Base-by-base conservation (phyloP, 768 basidiomycete genomes). In the Ramaria rubella region DNA sequence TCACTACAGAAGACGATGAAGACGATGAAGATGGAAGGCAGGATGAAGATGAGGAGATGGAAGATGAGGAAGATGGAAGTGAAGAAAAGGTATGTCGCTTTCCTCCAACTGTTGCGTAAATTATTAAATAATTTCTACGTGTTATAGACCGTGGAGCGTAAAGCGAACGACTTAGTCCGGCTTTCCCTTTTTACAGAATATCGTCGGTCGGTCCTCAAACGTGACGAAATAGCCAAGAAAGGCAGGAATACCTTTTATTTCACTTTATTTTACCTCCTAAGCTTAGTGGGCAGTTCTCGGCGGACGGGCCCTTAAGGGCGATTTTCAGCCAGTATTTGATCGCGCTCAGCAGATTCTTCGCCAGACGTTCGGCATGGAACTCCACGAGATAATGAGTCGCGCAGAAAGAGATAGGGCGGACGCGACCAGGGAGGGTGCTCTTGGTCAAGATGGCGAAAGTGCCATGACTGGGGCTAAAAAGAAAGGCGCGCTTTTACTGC, bases 211-310 rank as follows among this genome's bases (percentile, higher is more conserved):
- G 76, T 82, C 2, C 69, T 96, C 49, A 79, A 80, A 34, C 76
- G 90, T 38, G 87, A 93, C n/a, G 92, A 95, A 38, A 88, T 94
- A 49, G 82, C 77, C 36, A 94, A 93, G 72, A 89, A 89, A 76
- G 82, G 94, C 85, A 15, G 19, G 30, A 12, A 24, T 48, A 38
- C 36, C 34, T 14, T 51, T 36, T n/a, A 38, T 11, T 11, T 48
- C 11, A 44, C 14, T 19, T n/a, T 29, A 3, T 29, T 26, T 27
- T 17, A 14, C n/a, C 17, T 55, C 49, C 9, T 59, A 17, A 33
- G 55, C 29, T n/a, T 59, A 15, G 14, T 44, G 52, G 29, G 3
- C 57, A 81, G 81, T 83, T 1, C 66, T 83, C 26, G 77, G 76
- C 36, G 55, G 55, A 19, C 55, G 55, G 2, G 70, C 73, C 14